phyloP scores from a whole-genome alignment of 129 eudicot species.

The Chrysanthemum makinoi region DNA sequence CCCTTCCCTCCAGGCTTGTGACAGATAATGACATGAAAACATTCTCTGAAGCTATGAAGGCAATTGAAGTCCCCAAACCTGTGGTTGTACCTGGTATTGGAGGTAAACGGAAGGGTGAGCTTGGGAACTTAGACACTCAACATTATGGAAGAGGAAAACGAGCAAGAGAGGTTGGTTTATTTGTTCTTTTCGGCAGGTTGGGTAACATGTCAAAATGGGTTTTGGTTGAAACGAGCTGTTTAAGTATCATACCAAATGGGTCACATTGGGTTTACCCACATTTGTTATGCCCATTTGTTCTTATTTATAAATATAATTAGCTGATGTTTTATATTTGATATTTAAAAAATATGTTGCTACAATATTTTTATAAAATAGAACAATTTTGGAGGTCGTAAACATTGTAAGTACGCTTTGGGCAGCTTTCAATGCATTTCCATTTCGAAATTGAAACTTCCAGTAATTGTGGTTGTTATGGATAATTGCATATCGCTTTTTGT shows the following conservation, averaged over 20 bases:
- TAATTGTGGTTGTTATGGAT: background rate
- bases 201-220: background rate
- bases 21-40: constrained; percentile 70
- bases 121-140: constrained; percentile 79
- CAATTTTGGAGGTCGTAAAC: background rate
- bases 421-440: background rate
- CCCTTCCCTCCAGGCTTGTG: constrained; percentile 82
- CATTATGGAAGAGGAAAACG: constrained; percentile 99
- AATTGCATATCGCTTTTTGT: background rate
- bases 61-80: constrained; percentile 50
- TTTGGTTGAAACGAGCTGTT: background rate
- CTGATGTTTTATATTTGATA: too few relatives aligned
- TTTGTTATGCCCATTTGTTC: too few relatives aligned
- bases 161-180: constrained; percentile 86
- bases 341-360: background rate
- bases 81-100: constrained; percentile 49
- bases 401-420: background rate
- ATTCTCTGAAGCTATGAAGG: constrained; percentile 84
- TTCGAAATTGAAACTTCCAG: background rate
- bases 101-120: constrained; percentile 69
- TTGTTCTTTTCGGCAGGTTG: background rate
- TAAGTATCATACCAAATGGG: too few relatives aligned
- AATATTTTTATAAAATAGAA: background rate
- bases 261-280: too few relatives aligned
- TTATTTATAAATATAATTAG: background rate